Evolutionary conservation across 106 monocot species (phyloP).

Genomic region (Agapanthus africanus): DNA sequence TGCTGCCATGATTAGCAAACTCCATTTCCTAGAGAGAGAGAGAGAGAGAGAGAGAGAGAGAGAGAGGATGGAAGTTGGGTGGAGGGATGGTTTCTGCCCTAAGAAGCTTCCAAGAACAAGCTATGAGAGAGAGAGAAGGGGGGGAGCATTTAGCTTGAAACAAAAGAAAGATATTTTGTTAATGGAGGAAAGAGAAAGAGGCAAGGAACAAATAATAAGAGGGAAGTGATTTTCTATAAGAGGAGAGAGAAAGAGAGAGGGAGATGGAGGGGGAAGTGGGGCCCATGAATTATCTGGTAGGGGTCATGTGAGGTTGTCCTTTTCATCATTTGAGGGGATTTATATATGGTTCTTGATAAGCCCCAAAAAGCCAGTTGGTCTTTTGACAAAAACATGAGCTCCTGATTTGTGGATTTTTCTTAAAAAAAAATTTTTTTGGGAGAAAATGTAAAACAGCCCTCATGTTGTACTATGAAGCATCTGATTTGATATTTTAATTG

Average conservation of each 20-base stretch:
- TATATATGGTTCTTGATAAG: neutral
- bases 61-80: too few species aligned
- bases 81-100: neutral
- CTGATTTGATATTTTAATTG: conserved; percentile 8
- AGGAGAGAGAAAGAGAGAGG: neutral
- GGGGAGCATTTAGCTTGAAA: too few species aligned
- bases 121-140: neutral
- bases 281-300: conserved; percentile 6
- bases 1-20: neutral
- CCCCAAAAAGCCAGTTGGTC: conserved; percentile 6
- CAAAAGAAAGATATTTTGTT: too few species aligned
- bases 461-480: neutral
- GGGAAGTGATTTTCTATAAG: neutral
- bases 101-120: conserved; percentile 10
- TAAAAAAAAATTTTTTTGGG: neutral
- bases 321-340: neutral
- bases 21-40: too few species aligned
- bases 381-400: neutral
- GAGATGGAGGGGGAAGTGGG: neutral
- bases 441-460: neutral
- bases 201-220: neutral
- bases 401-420: neutral
- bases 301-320: conserved; percentile 13
- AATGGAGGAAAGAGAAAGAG: neutral
- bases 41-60: too few species aligned